Base-by-base conservation (phyloP, 2,329 filamentous ascomycete species). In the Bipolaris sorokiniana region DNA sequence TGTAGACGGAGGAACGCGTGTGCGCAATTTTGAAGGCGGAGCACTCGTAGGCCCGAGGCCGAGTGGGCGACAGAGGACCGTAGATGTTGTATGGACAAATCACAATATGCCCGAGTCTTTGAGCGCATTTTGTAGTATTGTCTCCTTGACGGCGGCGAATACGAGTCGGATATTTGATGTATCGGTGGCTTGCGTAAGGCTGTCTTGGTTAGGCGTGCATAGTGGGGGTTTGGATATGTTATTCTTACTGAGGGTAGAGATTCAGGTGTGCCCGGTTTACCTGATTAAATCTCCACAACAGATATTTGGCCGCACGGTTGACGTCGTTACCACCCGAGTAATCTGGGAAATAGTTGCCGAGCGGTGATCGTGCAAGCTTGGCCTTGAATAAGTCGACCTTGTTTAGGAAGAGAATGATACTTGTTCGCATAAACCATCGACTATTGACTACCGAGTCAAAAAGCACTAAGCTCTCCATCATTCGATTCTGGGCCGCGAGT, bases 401-500 rank as follows among this genome's bases (percentile, higher is more conserved):
- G 82, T 99, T 99, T 61, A 99, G 84, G 81, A 99, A 99, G 55
- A 99, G 83, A 72, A 99, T 98, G 74, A 99, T 99, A 74, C 93
- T 97, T 11, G 95, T 99, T 68, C 95, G 85, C 90, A 98, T 96
- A 79, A 99, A 99, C 95, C 95, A 99, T 68, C 95, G 85, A 31
- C 95, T 98, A 79, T 99, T 99, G 67, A 99, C 95, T 4, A 99
- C 95, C 1, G 94, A 98, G 78, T 99, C 95, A 76, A 99, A 99
- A 4, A 99, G 84, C 15, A 98, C 86, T 50, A 99, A 79, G 73
- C 92, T 97, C 78, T 99, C 95, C 92, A 98, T 97, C 95, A 99
- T 99, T 62, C 95, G 95, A 77, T 99, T 99, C 92, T 97, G 67
- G 40, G 45, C 54, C 37, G 36, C 59, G 62, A 62, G 65, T 77